Percentiles rank a stretch among this genome's conserved stretches.
phyloP scores from a whole-genome alignment of 176 grass and related monocot genomes.

The Zoysia pacifica region DNA sequence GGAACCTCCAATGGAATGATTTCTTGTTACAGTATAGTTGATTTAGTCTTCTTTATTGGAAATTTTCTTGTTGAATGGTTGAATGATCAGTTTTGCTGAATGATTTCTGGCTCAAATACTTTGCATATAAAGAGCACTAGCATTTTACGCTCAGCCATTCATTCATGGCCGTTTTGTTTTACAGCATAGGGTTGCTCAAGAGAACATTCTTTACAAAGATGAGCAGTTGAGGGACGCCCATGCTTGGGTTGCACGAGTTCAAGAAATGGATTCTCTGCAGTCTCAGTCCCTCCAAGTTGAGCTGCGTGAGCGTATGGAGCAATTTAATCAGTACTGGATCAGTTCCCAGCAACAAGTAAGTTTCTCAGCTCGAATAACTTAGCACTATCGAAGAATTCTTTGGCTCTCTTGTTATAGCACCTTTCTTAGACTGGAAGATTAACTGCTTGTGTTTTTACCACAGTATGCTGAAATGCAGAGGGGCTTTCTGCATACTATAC shows the following conservation, averaged over 20 bases:
- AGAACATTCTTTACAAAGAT: constrained; percentile 92
- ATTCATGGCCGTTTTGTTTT: constrained; percentile 28
- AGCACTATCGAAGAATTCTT: not conserved
- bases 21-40: not conserved
- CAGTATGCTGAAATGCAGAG: constrained; percentile 94
- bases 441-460: constrained; percentile 19
- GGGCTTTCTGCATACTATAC: constrained; percentile 75
- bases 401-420: not conserved
- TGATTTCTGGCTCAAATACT: not conserved
- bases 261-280: constrained; percentile 94
- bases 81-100: not conserved
- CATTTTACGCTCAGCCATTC: constrained; percentile 14
- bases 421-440: constrained; percentile 14
- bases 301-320: constrained; percentile 82
- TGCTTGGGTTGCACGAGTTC: constrained; percentile 83
- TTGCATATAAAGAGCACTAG: not conserved
- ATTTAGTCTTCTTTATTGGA: constrained; percentile 24
- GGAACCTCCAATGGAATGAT: not conserved
- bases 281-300: constrained; percentile 85
- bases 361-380: constrained; percentile 8
- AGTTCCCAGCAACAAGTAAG: constrained; percentile 80
- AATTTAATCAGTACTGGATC: constrained; percentile 93
- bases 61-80: constrained; percentile 25
- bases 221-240: constrained; percentile 97
- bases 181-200: constrained; percentile 93